A percentile compares a stretch with the other conserved stretches of the same genome.
These are phyloP conservation scores for Boletus rex-veris DNA, from an alignment of 768 basidiomycete genomes.

Conservation along the genomic window DNA sequence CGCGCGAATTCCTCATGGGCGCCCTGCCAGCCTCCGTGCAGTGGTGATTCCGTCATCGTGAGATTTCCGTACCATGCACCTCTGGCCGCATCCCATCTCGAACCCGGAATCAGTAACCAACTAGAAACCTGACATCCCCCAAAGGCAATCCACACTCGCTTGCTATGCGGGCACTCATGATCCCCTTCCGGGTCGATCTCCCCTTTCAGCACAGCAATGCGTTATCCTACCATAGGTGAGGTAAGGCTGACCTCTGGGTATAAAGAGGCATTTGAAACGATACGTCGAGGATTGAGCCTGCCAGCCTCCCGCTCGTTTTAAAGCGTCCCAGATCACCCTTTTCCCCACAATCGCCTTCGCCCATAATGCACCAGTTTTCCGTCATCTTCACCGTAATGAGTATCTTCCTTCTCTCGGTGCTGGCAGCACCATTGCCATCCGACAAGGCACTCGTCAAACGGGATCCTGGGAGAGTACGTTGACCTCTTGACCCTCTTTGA, in stretches of 20 bases:
- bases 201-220: slow-evolving; percentile 19
- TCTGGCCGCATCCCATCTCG: background rate
- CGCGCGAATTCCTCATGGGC: slow-evolving; percentile 22
- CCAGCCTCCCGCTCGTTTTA: slow-evolving; percentile 3
- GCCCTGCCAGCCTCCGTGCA: slow-evolving; percentile 6
- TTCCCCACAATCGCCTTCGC: background rate
- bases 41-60: slow-evolving; percentile 20
- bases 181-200: slow-evolving; percentile 32
- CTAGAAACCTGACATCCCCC: slow-evolving; percentile 10
- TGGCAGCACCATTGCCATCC: slow-evolving; percentile 37
- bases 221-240: slow-evolving; percentile 26
- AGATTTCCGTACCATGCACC: slow-evolving; percentile 1
- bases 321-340: background rate
- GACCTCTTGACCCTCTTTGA: background rate
- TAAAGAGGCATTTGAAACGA: slow-evolving; percentile 20
- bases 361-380: slow-evolving; percentile 19
- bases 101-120: slow-evolving; percentile 20
- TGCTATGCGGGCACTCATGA: slow-evolving; percentile 19
- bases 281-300: background rate
- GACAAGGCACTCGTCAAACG: slow-evolving; percentile 46
- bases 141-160: slow-evolving; percentile 18
- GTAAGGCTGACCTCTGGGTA: slow-evolving; percentile 25
- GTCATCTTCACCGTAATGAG: slow-evolving; percentile 38
- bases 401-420: slow-evolving; percentile 38
- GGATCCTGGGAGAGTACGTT: slow-evolving; percentile 53